Evolutionary conservation across 2,329 filamentous ascomycete genomes (phyloP), one percentile per base, ranked within the genome.

Genomic region (Cercospora zeae-maydis): DNA sequence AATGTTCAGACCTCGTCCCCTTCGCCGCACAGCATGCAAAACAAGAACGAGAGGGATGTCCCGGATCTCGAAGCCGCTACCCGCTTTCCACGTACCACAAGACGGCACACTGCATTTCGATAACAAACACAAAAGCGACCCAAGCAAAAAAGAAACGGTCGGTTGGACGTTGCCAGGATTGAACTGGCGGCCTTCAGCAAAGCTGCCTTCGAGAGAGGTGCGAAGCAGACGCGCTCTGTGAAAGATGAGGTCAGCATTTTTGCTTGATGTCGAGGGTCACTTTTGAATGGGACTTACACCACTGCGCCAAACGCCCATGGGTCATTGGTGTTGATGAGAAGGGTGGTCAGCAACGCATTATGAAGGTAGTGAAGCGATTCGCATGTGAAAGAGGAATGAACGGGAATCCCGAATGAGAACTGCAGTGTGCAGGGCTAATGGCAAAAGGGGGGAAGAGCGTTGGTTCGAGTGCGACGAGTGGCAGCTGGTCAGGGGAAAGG

Each of bases 111-210:
- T 49, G 30, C 39, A 58, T 49, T 49, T 49, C 42, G 42, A 27
- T 3, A 49, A 30, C n/a, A n/a, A n/a, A n/a, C n/a, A 58, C 11
- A 1, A 31, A 2, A 30, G 2, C 2, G 9, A 27, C 10, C 1
- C 19, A 19, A 33, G 14, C 27, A 21, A 58, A 58, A 58, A 58
- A 39, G 33, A 27, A 42, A 19, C 11, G 8, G 10, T 4, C 9
- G 10, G 5, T 49, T 58, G 56, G 56, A 58, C 37, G 56, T 34
- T 49, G 42, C 39, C 56, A 49, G 37, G 42, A 36, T 58, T 49
- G 56, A 58, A 58, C 37, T 49, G 56, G 39, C 42, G 56, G 30
- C 56, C 56, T 58, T 58, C 56, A 58, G 56, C 56, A 58, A 27
- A 27, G 39, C 42, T 33, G 42, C 27, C 37, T 34, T 21, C 56